Conservation (phyloP, 148 eudicot species). For the Simmondsia chinensis region DNA sequence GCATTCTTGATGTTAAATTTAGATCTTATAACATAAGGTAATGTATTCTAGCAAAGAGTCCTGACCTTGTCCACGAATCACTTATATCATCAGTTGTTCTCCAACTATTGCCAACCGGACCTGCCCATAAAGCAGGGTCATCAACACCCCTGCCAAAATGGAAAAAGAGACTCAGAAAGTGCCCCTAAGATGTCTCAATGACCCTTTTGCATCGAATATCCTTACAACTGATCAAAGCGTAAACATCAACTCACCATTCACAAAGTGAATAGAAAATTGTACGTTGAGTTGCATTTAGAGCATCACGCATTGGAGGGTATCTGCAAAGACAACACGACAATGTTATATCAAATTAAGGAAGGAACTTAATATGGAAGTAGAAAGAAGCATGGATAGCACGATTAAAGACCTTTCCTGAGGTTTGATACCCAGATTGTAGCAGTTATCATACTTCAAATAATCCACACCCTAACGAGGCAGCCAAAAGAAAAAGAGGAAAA, state of each 20-base stretch:
- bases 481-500: neutral
- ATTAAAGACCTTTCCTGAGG: constrained; percentile 54
- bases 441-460: constrained; percentile 94
- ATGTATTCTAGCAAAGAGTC: too few relatives aligned
- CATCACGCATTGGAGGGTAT: constrained; percentile 97
- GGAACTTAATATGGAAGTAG: neutral
- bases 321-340: constrained; percentile 32
- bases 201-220: neutral
- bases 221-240: constrained; percentile 1
- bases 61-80: constrained; percentile 84
- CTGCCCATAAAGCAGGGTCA: constrained; percentile 91
- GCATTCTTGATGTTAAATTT: too few relatives aligned
- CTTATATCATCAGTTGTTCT: constrained; percentile 84
- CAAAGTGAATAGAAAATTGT: constrained; percentile 86
- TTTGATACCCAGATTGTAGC: constrained; percentile 76
- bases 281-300: constrained; percentile 68
- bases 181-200: neutral
- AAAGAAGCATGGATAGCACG: neutral
- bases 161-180: constrained; percentile 8
- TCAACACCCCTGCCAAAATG: constrained; percentile 67
- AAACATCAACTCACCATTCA: too few relatives aligned
- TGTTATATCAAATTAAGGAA: too few relatives aligned
- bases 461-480: constrained; percentile 55
- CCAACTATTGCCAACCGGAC: constrained; percentile 83
- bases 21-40: too few relatives aligned